Evolutionary conservation across 768 basidiomycete species (phyloP).

Genomic region (Russula earlei): DNA sequence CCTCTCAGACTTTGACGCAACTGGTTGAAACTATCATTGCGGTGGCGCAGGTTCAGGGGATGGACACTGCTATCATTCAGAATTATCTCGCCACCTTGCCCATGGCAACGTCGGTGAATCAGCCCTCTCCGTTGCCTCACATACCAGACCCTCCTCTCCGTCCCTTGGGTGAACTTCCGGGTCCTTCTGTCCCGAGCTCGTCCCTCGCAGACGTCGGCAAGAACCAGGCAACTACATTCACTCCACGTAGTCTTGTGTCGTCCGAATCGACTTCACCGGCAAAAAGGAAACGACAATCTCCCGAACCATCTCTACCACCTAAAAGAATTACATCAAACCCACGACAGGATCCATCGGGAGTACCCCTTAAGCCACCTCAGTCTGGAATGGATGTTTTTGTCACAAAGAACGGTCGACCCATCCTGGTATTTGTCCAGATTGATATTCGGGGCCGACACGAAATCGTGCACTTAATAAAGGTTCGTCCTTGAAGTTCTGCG

Average conservation of each 20-base stretch:
- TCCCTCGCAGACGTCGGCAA: not conserved
- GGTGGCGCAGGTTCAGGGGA: slow-evolving; percentile 13
- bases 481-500: not conserved
- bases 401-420: slow-evolving; percentile 31
- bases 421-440: slow-evolving; percentile 50
- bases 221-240: not conserved
- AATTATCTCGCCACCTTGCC: slow-evolving; percentile 12
- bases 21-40: slow-evolving; percentile 17
- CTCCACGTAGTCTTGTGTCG: not conserved
- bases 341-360: not conserved
- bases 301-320: not conserved
- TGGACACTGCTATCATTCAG: slow-evolving; percentile 13
- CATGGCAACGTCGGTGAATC: not conserved
- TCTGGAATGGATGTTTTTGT: slow-evolving; percentile 34
- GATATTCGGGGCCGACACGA: slow-evolving; percentile 46
- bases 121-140: not conserved
- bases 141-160: not conserved
- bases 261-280: not conserved
- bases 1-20: slow-evolving; percentile 9
- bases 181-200: not conserved
- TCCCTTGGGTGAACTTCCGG: not conserved
- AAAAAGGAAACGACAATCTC: slow-evolving; percentile 5
- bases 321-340: not conserved
- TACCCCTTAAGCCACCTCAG: not conserved
- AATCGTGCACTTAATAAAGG: slow-evolving; percentile 48